Base-by-base conservation (phyloP, 352 stramenopile genomes). In the Phytophthora niederhauseri region DNA sequence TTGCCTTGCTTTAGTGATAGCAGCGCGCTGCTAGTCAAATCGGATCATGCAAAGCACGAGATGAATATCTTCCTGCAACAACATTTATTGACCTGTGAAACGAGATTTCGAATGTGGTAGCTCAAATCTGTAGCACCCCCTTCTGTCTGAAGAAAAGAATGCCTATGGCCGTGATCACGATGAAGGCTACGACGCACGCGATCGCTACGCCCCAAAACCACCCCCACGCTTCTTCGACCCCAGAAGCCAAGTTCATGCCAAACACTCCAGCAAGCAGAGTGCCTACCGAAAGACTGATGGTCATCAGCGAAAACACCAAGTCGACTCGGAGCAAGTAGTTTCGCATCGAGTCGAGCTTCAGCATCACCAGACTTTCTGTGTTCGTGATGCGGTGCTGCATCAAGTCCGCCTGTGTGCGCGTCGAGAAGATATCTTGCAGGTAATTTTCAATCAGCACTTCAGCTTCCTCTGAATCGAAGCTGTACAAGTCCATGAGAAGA, bases 361-460 rank as follows among this genome's bases (percentile, higher is more conserved):
- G 67, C 80, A 85, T 92, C n/a, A 94, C 84, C 20, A 94, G 64
- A 48, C 78, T 91, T 69, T 94, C 84, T 7, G 85, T 91, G 53
- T 91, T 93, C 22, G 82, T 77, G 53, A 94, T 92, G 36, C 86
- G 82, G 49, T 91, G 78, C 55, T 90, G 82, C 69, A 94, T 79
- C 31, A 94, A 56, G 22, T 69, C 76, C 2, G 80, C 84, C 67
- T 92, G 90, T 1, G 85, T 91, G 15, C 82, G 80, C 4, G 82
- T 94, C 20, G 87, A 87, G 68, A 91, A 88, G 36, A 94, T 94
- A 45, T 94, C 85, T 76, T 92, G 83, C 9, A 93, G 70, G 50
- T 93, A 93, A 24, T 84, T 90, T 61, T 93, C 83, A 61, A 93
- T 81, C 48, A 93, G 55, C n/a, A 86, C 81, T 74, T 93, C 85